Percentiles rank a stretch among this genome's conserved stretches.
phyloP scores from a whole-genome alignment of 2,329 filamentous ascomycete genomes.

The Simplicillium aogashimaense region DNA sequence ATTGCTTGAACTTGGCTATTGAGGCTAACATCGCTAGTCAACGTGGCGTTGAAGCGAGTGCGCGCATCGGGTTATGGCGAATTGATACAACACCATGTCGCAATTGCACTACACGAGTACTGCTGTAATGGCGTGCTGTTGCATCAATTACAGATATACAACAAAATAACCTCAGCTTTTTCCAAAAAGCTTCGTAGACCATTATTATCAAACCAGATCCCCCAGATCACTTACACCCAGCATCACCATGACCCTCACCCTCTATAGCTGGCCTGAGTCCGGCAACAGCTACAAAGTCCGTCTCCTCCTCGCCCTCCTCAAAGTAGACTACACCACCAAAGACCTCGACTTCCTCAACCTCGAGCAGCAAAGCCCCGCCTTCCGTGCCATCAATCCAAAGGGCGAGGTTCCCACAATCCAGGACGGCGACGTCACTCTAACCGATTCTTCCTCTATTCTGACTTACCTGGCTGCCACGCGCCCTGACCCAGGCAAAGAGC shows the following conservation, averaged over 20 bases:
- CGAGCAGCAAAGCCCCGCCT: not conserved
- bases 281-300: slow-evolving; percentile 2
- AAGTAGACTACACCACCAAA: not conserved
- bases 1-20: no score
- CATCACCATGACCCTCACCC: not conserved
- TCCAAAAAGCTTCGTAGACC: no score
- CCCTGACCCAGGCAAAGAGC: not conserved
- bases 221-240: no score
- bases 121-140: no score
- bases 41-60: no score
- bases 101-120: no score
- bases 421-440: slow-evolving; percentile 1
- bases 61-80: no score
- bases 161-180: no score
- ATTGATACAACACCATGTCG: no score
- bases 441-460: slow-evolving; percentile 2
- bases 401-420: slow-evolving; percentile 1
- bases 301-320: slow-evolving; percentile 1
- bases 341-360: slow-evolving; percentile 1
- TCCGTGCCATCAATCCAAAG: slow-evolving; percentile 1
- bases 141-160: no score
- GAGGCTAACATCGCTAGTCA: no score
- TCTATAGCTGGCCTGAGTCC: slow-evolving; percentile 1
- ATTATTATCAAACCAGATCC: no score
- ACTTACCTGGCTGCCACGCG: slow-evolving; percentile 2